phyloP scores from a whole-genome alignment of 441 rosid genomes.

The Lepidium campestre region DNA sequence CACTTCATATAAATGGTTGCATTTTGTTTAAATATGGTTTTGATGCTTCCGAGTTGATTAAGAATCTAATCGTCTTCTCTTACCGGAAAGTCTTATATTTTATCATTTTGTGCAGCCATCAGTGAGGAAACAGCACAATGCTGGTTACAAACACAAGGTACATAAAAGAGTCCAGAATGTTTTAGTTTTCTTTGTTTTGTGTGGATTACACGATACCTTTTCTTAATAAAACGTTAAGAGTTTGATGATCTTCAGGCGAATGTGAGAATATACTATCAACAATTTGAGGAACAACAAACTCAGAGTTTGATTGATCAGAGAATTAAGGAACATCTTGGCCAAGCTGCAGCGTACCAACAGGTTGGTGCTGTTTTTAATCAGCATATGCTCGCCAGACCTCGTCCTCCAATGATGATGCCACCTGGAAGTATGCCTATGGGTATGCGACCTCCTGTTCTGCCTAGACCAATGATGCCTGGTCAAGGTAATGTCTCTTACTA shows the following conservation, averaged over 20 bases:
- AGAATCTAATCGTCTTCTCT: neutral
- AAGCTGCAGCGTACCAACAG: slow-evolving; percentile 77
- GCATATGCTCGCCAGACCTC: slow-evolving; percentile 75
- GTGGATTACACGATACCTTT: neutral
- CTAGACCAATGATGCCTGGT: slow-evolving; percentile 63
- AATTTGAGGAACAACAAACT: slow-evolving; percentile 95
- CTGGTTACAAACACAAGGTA: slow-evolving; percentile 98
- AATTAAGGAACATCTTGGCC: slow-evolving; percentile 91
- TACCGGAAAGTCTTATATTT: neutral
- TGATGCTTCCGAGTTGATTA: neutral
- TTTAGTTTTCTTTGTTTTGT: neutral
- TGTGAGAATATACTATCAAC: slow-evolving; percentile 86
- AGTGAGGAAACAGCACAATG: slow-evolving; percentile 97
- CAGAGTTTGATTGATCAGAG: slow-evolving; percentile 93
- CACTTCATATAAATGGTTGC: neutral
- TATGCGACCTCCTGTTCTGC: slow-evolving; percentile 79
- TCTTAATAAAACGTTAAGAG: neutral
- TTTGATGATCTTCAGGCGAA: slow-evolving; percentile 55
- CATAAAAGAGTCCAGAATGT: neutral
- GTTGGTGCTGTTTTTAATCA: slow-evolving; percentile 89
- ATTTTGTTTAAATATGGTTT: neutral
- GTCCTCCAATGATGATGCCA: slow-evolving; percentile 64
- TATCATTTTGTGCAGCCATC: slow-evolving; percentile 57
- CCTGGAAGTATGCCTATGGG: slow-evolving; percentile 55
- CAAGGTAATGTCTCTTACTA: slow-evolving; percentile 41